Conservation (phyloP, 2,329 filamentous ascomycete species). For the Cercospora sp. region DNA sequence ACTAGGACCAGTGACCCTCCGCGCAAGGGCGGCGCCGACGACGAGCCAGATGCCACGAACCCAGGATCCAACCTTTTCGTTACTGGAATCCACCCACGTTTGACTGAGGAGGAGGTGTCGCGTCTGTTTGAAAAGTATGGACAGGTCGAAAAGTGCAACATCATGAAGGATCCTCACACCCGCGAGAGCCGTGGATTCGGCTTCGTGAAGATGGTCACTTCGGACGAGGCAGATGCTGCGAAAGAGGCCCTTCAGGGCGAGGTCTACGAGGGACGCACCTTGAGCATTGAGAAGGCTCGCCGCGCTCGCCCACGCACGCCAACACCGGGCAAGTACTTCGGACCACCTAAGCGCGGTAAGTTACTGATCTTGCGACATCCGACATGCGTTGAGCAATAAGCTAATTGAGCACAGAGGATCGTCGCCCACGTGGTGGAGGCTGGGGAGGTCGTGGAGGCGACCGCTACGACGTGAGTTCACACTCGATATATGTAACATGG, state of each 20-base stretch:
- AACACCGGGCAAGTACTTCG: slow-evolving; percentile 98
- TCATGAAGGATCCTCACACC: slow-evolving; percentile 98
- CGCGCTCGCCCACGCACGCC: slow-evolving; percentile 92
- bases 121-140: slow-evolving; percentile 98
- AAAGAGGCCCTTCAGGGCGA: slow-evolving; percentile 96
- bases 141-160: slow-evolving; percentile 98
- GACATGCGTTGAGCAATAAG: background rate
- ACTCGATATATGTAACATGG: background rate
- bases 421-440: slow-evolving; percentile 48
- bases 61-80: slow-evolving; percentile 98
- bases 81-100: slow-evolving; percentile 91
- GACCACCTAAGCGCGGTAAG: slow-evolving; percentile 77
- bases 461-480: slow-evolving; percentile 43
- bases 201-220: slow-evolving; percentile 98
- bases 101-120: slow-evolving; percentile 85
- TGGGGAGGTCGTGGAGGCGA: slow-evolving; percentile 49
- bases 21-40: slow-evolving; percentile 40
- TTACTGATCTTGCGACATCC: background rate
- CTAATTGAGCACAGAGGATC: slow-evolving; percentile 43
- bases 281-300: slow-evolving; percentile 98
- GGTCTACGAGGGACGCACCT: slow-evolving; percentile 87
- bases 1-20: slow-evolving; percentile 12
- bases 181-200: slow-evolving; percentile 98
- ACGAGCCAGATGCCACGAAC: slow-evolving; percentile 76
- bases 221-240: slow-evolving; percentile 92